Base-by-base conservation (phyloP, 192 early-diverging fungal species). In the Umbelopsis sp. region DNA sequence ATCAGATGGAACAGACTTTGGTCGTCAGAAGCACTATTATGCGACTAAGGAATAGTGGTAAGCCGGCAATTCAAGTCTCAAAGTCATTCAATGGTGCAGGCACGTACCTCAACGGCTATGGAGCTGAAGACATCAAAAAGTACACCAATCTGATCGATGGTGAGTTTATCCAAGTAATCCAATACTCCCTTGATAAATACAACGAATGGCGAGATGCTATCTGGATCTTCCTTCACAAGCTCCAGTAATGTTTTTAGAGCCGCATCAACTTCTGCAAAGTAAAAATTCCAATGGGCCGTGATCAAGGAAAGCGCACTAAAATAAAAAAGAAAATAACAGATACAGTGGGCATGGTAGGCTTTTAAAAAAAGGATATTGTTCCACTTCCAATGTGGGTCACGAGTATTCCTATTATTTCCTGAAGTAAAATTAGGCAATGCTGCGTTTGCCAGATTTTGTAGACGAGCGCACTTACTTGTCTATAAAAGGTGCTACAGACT, bases 361-460 rank as follows among this genome's bases (percentile, higher is more conserved):
- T 12, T 49, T 9, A 7, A 41, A 21, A 70, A 75, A 75, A 75
- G 74, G 74, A 75, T 74, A 67, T 73, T 18, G 76, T 82, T 9
- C 90, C 90, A 52, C 91, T 92, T 46, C 91, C 92, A 48, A 93
- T 89, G 67, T 93, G 92, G 18, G 88, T 87, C 1, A 91, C 89
- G 35, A 93, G 71, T n/a, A 87, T 87, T n/a, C 85, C 89, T 48
- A 92, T 78, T 23, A 92, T 90, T 78, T 93, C 92, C 78, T 78
- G 52, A 41, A 15, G 20, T 50, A 18, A 2, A 58, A 10, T 50
- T 6, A 46, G 68, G 67, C 6, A 13, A 72, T 10, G 30, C 9
- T 64, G 11, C 16, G 15, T 49, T 2, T 8, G 37, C 20, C 46
- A 69, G 10, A 10, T 1, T 41, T 6, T 41, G 7, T 41, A 10